phyloP scores from a whole-genome alignment of 2,329 filamentous ascomycete species.

The Ophiostoma populinum region DNA sequence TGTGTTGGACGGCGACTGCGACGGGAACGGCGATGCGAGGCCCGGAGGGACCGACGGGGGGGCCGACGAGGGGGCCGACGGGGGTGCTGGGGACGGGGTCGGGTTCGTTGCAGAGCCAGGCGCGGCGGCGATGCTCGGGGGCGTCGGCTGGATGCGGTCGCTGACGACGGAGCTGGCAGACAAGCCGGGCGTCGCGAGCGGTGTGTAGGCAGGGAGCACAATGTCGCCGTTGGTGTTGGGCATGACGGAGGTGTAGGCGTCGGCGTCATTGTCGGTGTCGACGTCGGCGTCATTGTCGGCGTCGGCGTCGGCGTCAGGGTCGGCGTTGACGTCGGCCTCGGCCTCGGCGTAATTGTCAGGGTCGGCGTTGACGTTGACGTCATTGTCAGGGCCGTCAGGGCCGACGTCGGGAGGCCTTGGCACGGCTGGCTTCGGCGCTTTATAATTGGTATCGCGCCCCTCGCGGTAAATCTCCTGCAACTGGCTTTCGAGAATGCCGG shows the following conservation, averaged over 20 bases:
- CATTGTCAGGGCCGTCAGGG: neutral
- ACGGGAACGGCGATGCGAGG: too few species aligned
- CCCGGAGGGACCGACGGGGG: too few species aligned
- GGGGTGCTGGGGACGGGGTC: neutral
- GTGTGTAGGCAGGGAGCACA: conserved; percentile 27
- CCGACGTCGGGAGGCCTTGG: conserved; percentile 19
- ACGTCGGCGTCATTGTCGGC: too few species aligned
- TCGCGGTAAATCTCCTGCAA: conserved; percentile 66
- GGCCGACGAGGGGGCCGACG: neutral
- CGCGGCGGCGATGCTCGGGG: conserved; percentile 1
- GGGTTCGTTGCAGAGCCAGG: neutral
- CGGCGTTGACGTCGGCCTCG: too few species aligned
- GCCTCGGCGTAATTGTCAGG: too few species aligned
- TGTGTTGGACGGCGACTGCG: too few species aligned
- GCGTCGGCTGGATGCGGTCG: conserved; percentile 3
- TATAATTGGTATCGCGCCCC: conserved; percentile 29
- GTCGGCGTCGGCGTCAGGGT: too few species aligned
- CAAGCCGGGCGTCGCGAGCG: conserved; percentile 16
- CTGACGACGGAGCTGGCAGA: conserved; percentile 1
- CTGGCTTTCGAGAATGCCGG: conserved; percentile 67
- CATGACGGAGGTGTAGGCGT: too few species aligned
- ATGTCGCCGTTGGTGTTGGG: too few species aligned
- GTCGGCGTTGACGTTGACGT: too few species aligned
- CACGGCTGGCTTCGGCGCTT: conserved; percentile 32
- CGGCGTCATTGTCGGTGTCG: too few species aligned